Evolutionary conservation across 1,139 yeast genomes (phyloP).

Genomic region (Casaregolazyma suthepensis): DNA sequence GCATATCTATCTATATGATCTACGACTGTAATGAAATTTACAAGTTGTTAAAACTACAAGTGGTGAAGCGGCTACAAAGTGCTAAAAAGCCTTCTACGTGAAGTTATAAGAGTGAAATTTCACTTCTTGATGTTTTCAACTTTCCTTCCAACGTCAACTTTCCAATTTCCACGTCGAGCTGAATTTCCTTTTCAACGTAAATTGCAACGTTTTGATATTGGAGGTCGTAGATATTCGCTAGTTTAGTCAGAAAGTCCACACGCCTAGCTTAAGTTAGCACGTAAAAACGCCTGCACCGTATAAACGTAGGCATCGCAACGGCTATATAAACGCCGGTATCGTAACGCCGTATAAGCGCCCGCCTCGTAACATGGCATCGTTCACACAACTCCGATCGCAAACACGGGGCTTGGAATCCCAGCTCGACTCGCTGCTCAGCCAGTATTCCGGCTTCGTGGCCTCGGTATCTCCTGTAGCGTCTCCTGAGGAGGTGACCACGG

Average conservation of each 20-base stretch:
- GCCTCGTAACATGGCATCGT: slow-evolving; percentile 25
- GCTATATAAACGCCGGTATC: too few species aligned
- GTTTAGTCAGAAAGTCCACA: too few species aligned
- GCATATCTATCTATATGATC: not conserved
- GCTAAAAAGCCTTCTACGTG: too few species aligned
- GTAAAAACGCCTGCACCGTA: too few species aligned
- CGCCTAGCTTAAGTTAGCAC: too few species aligned
- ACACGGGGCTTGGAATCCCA: slow-evolving; percentile 53
- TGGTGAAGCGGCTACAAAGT: too few species aligned
- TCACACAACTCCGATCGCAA: slow-evolving; percentile 49
- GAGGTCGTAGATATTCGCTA: not conserved
- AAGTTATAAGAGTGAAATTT: not conserved
- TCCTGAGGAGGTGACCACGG: slow-evolving; percentile 42
- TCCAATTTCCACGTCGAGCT: too few species aligned
- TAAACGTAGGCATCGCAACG: too few species aligned
- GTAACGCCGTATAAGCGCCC: too few species aligned
- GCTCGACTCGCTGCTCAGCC: slow-evolving; percentile 44
- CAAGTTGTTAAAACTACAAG: not conserved
- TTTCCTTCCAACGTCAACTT: not conserved
- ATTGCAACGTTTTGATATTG: too few species aligned
- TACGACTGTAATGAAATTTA: not conserved
- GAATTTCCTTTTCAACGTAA: not conserved
- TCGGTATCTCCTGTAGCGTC: slow-evolving; percentile 44
- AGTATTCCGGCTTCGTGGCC: slow-evolving; percentile 50
- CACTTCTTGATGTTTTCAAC: not conserved